phyloP scores from a whole-genome alignment of 306 rosid species.

The Gillenia trifoliata region DNA sequence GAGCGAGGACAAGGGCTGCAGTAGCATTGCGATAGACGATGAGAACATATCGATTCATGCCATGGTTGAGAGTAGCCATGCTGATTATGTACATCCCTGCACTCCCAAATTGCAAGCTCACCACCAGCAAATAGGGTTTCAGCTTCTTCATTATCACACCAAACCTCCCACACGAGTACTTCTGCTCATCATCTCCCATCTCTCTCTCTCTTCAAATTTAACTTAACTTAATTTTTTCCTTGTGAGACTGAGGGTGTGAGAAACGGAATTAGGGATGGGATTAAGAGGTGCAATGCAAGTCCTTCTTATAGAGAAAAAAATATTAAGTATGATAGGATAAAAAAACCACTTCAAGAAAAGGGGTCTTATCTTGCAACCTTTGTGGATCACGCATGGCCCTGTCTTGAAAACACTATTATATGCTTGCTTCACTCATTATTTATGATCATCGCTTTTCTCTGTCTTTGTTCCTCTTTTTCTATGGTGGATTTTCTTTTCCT shows the following conservation, averaged over 20 bases:
- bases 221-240: neutral
- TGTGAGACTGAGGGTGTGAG: too few species aligned
- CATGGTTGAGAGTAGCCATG: constrained; percentile 48
- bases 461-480: neutral
- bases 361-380: neutral
- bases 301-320: constrained; percentile 19
- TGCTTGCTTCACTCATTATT: neutral
- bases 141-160: constrained; percentile 26
- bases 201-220: constrained; percentile 12
- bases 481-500: too few species aligned
- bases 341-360: neutral
- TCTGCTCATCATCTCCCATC: neutral
- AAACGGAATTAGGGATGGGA: neutral
- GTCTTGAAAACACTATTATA: neutral
- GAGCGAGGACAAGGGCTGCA: constrained; percentile 54
- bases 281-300: neutral
- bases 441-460: neutral
- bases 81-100: constrained; percentile 53
- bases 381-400: neutral
- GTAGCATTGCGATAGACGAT: constrained; percentile 59
- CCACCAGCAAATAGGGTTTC: constrained; percentile 50
- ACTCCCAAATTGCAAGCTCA: constrained; percentile 54
- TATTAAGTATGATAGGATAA: neutral
- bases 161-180: neutral
- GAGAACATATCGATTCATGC: constrained; percentile 60